Evolutionary conservation across 768 basidiomycete genomes (phyloP).

Genomic region (Pleurotus djamor): DNA sequence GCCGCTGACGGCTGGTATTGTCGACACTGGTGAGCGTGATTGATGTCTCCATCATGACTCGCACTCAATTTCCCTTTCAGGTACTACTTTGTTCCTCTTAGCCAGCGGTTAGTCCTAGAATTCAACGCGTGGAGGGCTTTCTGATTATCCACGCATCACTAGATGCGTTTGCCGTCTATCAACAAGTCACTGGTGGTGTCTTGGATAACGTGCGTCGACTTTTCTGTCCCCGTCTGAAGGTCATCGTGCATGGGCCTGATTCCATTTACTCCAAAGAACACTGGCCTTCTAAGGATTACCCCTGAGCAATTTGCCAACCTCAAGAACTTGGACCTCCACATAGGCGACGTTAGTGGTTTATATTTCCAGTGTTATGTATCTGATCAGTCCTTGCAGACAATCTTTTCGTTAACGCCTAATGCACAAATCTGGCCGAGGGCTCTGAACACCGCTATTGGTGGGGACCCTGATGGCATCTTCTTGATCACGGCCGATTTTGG

Average conservation of each 20-base stretch:
- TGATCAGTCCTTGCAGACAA: conserved; percentile 19
- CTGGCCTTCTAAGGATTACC: conserved; percentile 56
- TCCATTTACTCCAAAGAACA: conserved; percentile 29
- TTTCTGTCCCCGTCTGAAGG: neutral
- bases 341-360: conserved; percentile 34
- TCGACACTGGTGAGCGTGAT: conserved; percentile 26
- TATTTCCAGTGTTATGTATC: neutral
- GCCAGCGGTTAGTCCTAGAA: conserved; percentile 29
- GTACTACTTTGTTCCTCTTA: conserved; percentile 51
- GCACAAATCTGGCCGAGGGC: conserved; percentile 71
- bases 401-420: conserved; percentile 56
- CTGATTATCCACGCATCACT: neutral
- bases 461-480: conserved; percentile 47
- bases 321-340: conserved; percentile 50
- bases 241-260: neutral
- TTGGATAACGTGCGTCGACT: conserved; percentile 38
- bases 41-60: neutral
- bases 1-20: conserved; percentile 31
- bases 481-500: conserved; percentile 57
- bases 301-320: conserved; percentile 43
- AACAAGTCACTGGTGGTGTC: conserved; percentile 49
- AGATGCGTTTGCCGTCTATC: conserved; percentile 57
- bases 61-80: conserved; percentile 11
- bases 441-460: conserved; percentile 57
- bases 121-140: neutral